Percentiles rank a stretch among this genome's conserved stretches.
Conservation (phyloP, 805 yeast species). For the Candida saitoana region DNA sequence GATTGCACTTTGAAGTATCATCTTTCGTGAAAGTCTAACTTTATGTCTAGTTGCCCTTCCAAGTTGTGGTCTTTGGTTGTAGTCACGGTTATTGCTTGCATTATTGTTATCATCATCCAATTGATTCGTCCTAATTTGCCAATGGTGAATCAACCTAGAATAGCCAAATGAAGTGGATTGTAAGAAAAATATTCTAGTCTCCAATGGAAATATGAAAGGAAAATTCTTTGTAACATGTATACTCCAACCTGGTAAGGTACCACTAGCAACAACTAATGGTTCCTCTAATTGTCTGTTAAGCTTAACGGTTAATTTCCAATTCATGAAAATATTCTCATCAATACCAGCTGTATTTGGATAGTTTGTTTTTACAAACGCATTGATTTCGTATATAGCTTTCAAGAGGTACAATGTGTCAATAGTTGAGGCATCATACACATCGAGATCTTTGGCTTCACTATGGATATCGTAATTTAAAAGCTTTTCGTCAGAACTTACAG, state of each 20-base stretch:
- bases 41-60: constrained; percentile 81
- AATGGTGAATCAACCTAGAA: constrained; percentile 71
- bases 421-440: constrained; percentile 25
- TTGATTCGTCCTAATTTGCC: constrained; percentile 53
- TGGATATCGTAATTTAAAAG: constrained; percentile 9
- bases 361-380: constrained; percentile 18
- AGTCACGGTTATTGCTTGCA: constrained; percentile 7
- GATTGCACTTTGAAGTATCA: constrained; percentile 69
- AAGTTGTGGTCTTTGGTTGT: constrained; percentile 38
- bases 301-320: constrained; percentile 81
- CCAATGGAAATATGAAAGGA: constrained; percentile 83
- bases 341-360: constrained; percentile 18
- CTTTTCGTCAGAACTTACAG: constrained; percentile 10
- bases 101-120: constrained; percentile 30
- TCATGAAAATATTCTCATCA: constrained; percentile 45
- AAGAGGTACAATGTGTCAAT: constrained; percentile 45
- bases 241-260: constrained; percentile 82
- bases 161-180: constrained; percentile 91
- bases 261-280: constrained; percentile 81
- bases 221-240: constrained; percentile 65
- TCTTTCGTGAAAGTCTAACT: constrained; percentile 67
- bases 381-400: constrained; percentile 43
- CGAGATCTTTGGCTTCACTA: constrained; percentile 17
- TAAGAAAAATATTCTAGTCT: constrained; percentile 69
- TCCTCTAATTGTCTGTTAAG: constrained; percentile 85